A percentile compares a stretch with the other conserved stretches of the same genome.
phyloP scores from a whole-genome alignment of 2,329 filamentous ascomycete genomes.

The Fusarium tricinctum region DNA sequence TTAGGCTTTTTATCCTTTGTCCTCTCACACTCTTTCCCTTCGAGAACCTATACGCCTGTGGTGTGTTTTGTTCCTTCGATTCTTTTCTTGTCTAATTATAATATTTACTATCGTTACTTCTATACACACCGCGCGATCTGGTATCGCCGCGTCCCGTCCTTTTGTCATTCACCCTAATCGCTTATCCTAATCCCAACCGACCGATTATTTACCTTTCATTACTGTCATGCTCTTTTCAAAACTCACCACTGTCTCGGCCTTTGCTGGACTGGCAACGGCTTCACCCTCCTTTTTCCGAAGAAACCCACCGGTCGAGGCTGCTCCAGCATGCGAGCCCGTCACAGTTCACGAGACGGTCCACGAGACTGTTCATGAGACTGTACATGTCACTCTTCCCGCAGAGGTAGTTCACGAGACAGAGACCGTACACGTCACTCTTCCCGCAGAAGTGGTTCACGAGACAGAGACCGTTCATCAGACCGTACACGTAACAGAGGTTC shows the following conservation, averaged over 20 bases:
- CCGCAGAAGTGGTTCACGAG: slow-evolving; percentile 19
- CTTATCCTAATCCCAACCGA: background rate
- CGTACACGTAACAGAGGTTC: background rate
- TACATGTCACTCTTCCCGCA: slow-evolving; percentile 3
- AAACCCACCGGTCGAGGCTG: slow-evolving; percentile 22
- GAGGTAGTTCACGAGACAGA: background rate
- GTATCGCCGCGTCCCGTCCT: slow-evolving; percentile 28
- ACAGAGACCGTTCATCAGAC: slow-evolving; percentile 24
- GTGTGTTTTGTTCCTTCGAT: slow-evolving; percentile 29
- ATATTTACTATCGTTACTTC: slow-evolving; percentile 21
- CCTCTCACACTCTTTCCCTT: slow-evolving; percentile 11
- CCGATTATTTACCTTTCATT: background rate
- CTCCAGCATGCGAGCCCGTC: slow-evolving; percentile 21
- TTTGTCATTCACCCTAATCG: slow-evolving; percentile 3
- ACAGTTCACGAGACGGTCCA: slow-evolving; percentile 3
- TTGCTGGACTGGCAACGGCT: slow-evolving; percentile 29
- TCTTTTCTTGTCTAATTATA: slow-evolving; percentile 28
- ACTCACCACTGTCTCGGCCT: slow-evolving; percentile 16
- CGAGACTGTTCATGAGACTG: slow-evolving; percentile 23
- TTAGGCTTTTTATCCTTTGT: slow-evolving; percentile 10
- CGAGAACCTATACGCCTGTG: slow-evolving; percentile 18
- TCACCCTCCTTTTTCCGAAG: slow-evolving; percentile 30
- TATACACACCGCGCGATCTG: slow-evolving; percentile 28
- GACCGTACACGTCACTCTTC: slow-evolving; percentile 20
- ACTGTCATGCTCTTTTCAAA: slow-evolving; percentile 27